phyloP scores from a whole-genome alignment of 2,329 filamentous ascomycete species.

The Diplodia seriata region DNA sequence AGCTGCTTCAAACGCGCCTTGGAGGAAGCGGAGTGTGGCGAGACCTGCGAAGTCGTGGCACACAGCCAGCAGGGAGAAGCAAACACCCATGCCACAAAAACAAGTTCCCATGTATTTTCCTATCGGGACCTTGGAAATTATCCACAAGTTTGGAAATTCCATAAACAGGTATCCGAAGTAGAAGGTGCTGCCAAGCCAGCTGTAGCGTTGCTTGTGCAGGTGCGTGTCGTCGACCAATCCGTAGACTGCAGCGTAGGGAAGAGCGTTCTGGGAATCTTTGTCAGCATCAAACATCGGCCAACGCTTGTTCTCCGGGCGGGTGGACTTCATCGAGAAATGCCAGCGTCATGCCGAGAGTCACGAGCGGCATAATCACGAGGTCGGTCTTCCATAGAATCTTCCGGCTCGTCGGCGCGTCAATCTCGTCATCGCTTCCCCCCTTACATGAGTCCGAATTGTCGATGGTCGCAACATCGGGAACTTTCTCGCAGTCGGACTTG shows the following conservation, averaged over 20 bases:
- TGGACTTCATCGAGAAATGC: conserved; percentile 8
- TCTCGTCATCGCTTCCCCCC: background rate
- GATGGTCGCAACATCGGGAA: background rate
- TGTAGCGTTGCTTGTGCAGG: background rate
- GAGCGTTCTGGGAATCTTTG: background rate
- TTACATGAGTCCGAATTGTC: background rate
- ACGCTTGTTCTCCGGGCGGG: background rate
- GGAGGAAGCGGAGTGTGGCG: background rate
- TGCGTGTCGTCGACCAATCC: background rate
- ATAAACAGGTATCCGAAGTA: background rate
- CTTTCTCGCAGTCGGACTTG: background rate
- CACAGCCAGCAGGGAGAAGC: background rate
- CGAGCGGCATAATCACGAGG: conserved; percentile 1
- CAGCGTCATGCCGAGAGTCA: background rate
- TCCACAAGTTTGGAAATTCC: background rate
- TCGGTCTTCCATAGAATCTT: background rate
- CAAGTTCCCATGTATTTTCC: background rate
- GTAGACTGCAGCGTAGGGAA: conserved; percentile 3
- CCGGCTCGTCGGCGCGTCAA: background rate
- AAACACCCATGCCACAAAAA: background rate
- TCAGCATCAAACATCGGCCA: background rate
- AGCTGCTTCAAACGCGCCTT: background rate
- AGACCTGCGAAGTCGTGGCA: background rate
- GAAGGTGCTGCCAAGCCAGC: background rate
- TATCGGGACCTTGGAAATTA: background rate